phyloP scores from a whole-genome alignment of 2,329 filamentous ascomycete genomes.

The Rasamsonia emersonii region DNA sequence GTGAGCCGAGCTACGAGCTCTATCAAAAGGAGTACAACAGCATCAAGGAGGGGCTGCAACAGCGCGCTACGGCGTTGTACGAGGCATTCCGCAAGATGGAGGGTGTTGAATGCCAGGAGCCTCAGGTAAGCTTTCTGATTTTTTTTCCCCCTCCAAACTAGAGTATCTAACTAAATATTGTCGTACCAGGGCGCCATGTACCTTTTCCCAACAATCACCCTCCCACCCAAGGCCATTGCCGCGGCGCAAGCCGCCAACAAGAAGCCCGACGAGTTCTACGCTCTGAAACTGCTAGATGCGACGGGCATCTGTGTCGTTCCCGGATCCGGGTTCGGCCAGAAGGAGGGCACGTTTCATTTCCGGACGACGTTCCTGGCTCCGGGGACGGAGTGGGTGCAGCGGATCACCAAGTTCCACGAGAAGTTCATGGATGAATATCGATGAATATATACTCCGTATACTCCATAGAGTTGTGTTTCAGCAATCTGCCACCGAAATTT shows the following conservation, averaged over 20 bases:
- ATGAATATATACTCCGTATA: conserved; percentile 10
- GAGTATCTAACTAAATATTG: conserved; percentile 6
- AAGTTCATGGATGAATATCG: conserved; percentile 80
- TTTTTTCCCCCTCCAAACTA: not conserved
- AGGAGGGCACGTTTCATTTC: conserved; percentile 84
- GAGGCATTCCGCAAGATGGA: conserved; percentile 92
- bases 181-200: conserved; percentile 96
- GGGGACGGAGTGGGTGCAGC: conserved; percentile 86
- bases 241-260: conserved; percentile 68
- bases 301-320: conserved; percentile 93
- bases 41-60: conserved; percentile 69
- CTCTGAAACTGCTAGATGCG: conserved; percentile 77
- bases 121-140: conserved; percentile 46
- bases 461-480: not conserved
- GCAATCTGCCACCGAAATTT: not conserved
- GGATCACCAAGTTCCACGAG: conserved; percentile 82
- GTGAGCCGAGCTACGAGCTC: conserved; percentile 73
- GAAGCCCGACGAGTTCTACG: conserved; percentile 86
- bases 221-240: conserved; percentile 66
- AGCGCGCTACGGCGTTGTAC: conserved; percentile 77
- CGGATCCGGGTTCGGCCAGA: conserved; percentile 89
- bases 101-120: conserved; percentile 80
- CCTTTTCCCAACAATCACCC: conserved; percentile 87
- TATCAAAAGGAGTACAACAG: conserved; percentile 78
- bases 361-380: conserved; percentile 94